Evolutionary conservation across 352 stramenopile genomes (phyloP).

Genomic region (Pythium phragmitis): DNA sequence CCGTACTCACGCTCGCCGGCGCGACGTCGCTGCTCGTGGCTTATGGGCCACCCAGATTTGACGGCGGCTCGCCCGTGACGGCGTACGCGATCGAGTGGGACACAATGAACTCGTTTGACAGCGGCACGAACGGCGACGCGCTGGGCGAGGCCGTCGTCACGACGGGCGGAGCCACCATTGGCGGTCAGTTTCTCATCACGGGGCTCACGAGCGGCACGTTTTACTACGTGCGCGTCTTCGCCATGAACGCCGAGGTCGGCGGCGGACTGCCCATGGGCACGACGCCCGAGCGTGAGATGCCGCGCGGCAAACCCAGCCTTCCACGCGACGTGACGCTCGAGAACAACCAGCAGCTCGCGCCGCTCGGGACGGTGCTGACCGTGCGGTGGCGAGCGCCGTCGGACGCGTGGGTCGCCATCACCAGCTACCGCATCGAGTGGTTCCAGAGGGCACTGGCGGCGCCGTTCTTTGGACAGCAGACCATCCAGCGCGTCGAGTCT

Average conservation of each 20-base stretch:
- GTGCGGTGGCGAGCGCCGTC: conserved; percentile 51
- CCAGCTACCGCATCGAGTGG: conserved; percentile 69
- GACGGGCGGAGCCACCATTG: conserved; percentile 13
- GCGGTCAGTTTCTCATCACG: conserved; percentile 46
- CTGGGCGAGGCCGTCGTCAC: conserved; percentile 40
- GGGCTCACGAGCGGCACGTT: conserved; percentile 44
- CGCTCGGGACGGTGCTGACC: conserved; percentile 45
- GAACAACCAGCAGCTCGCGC: conserved; percentile 37
- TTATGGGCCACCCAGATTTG: conserved; percentile 80
- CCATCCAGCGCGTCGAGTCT: conserved; percentile 57
- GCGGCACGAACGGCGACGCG: conserved; percentile 49
- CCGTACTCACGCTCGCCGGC: conserved; percentile 67
- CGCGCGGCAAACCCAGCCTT: conserved; percentile 47
- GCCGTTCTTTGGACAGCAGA: conserved; percentile 55
- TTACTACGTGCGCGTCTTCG: conserved; percentile 73
- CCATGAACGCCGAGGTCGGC: conserved; percentile 58
- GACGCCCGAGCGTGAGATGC: conserved; percentile 56
- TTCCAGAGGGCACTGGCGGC: conserved; percentile 51
- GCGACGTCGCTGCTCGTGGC: conserved; percentile 72
- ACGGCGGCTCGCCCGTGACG: conserved; percentile 86
- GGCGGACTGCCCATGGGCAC: conserved; percentile 44
- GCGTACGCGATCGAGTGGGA: conserved; percentile 93
- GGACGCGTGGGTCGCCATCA: conserved; percentile 27
- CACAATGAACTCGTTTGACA: conserved; percentile 70
- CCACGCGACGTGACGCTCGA: conserved; percentile 34